A percentile compares a stretch with the other conserved stretches of the same genome.
phyloP scores from a whole-genome alignment of 352 stramenopile genomes.

The Globisporangium perplexum region DNA sequence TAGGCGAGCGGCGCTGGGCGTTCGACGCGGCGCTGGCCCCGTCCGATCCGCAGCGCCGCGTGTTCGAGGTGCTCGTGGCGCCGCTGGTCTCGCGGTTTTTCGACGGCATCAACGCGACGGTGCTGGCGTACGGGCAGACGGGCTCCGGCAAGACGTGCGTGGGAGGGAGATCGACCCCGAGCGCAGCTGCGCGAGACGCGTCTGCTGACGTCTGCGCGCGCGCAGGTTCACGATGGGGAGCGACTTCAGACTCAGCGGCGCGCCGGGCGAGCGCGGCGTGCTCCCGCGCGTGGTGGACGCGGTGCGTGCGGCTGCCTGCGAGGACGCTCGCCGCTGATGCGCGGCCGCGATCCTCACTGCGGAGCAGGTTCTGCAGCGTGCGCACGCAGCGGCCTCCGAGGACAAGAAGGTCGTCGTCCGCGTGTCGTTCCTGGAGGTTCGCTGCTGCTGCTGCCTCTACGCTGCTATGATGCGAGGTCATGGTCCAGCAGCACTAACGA shows the following conservation, averaged over 20 bases:
- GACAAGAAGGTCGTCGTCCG: slow-evolving; percentile 41
- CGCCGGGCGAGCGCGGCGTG: slow-evolving; percentile 44
- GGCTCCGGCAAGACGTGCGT: slow-evolving; percentile 78
- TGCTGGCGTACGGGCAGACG: slow-evolving; percentile 94
- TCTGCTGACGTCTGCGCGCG: slow-evolving; percentile 9
- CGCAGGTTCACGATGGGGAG: slow-evolving; percentile 95
- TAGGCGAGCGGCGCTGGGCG: slow-evolving; percentile 48
- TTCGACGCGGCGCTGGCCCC: slow-evolving; percentile 78
- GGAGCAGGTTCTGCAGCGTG: slow-evolving; percentile 41
- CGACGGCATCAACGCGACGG: slow-evolving; percentile 93
- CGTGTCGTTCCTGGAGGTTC: slow-evolving; percentile 70
- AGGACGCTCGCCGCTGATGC: too few relatives aligned
- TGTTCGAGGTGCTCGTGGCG: slow-evolving; percentile 53
- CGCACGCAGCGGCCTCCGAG: slow-evolving; percentile 17
- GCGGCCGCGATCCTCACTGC: too few relatives aligned
- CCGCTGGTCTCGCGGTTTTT: slow-evolving; percentile 85
- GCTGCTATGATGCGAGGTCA: too few relatives aligned
- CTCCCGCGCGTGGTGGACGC: slow-evolving; percentile 79
- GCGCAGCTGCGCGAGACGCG: too few relatives aligned
- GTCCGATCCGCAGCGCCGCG: slow-evolving; percentile 16
- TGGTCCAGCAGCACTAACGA: too few relatives aligned
- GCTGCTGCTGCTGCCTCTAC: neutral
- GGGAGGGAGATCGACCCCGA: too few relatives aligned
- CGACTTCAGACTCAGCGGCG: slow-evolving; percentile 38
- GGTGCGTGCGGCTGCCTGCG: slow-evolving; percentile 17